Percentiles rank a stretch among this genome's conserved stretches.
These are phyloP conservation scores for Colletotrichum liriopes DNA, from an alignment of 2,329 filamentous ascomycete species.

Conservation along the genomic window DNA sequence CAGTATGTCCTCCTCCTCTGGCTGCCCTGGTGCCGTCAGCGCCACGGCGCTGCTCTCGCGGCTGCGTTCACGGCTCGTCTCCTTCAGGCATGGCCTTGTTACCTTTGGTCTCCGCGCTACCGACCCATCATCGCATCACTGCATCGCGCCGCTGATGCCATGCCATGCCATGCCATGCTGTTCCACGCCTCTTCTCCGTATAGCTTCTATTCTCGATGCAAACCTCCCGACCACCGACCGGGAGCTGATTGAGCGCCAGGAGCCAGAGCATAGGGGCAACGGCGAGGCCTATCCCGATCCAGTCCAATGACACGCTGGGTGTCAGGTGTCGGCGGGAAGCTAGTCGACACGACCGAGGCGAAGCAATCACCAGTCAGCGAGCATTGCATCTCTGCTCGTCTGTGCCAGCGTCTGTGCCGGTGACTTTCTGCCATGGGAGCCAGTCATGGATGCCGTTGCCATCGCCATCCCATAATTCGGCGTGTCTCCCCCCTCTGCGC, in stretches of 20 bases:
- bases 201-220: constrained; percentile 32
- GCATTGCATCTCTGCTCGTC: constrained; percentile 32
- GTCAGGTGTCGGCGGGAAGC: constrained; percentile 29
- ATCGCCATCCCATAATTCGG: constrained; percentile 24
- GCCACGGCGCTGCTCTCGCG: constrained; percentile 6
- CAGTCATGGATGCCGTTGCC: constrained; percentile 30
- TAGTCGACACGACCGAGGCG: constrained; percentile 41
- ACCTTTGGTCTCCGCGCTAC: constrained; percentile 21
- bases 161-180: constrained; percentile 29
- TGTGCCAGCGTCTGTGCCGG: constrained; percentile 36
- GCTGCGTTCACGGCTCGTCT: constrained; percentile 20
- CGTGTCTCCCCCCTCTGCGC: constrained; percentile 9
- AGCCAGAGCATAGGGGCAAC: constrained; percentile 26
- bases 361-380: constrained; percentile 40
- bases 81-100: constrained; percentile 23
- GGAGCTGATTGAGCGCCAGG: constrained; percentile 20
- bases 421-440: constrained; percentile 28
- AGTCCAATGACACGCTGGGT: constrained; percentile 29
- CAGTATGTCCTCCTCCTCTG: neutral
- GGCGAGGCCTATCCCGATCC: constrained; percentile 24
- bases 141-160: constrained; percentile 36
- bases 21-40: constrained; percentile 10
- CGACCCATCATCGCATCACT: constrained; percentile 33
- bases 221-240: constrained; percentile 3
- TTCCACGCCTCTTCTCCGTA: constrained; percentile 17